Conservation (phyloP, 179 eudicot genomes). For the Beta macrorhiza region DNA sequence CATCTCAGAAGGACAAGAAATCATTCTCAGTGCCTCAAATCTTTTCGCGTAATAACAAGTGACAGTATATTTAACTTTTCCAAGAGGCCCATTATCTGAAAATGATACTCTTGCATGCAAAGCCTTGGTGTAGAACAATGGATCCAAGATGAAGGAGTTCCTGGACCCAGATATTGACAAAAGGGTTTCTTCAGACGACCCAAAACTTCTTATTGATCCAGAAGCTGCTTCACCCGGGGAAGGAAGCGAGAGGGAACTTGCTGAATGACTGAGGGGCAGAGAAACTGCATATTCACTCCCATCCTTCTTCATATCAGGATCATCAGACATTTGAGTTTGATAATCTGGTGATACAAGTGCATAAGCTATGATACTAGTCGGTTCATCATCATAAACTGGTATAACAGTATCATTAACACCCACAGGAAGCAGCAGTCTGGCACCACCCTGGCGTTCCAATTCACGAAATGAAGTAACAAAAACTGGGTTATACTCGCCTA, state of each 20-base stretch:
- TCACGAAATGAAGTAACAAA: slow-evolving; percentile 63
- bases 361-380: slow-evolving; percentile 78
- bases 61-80: slow-evolving; percentile 71
- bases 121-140: slow-evolving; percentile 50
- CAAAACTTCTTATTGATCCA: slow-evolving; percentile 47
- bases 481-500: slow-evolving; percentile 66
- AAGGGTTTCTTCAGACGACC: slow-evolving; percentile 58
- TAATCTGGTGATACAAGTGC: slow-evolving; percentile 73
- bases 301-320: slow-evolving; percentile 43
- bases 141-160: slow-evolving; percentile 51
- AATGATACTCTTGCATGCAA: slow-evolving; percentile 67
- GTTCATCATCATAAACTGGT: slow-evolving; percentile 80
- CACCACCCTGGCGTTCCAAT: slow-evolving; percentile 56
- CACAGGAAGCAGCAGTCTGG: slow-evolving; percentile 61
- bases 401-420: slow-evolving; percentile 56
- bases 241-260: slow-evolving; percentile 38
- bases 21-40: slow-evolving; percentile 79
- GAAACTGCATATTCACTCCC: slow-evolving; percentile 46
- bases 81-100: slow-evolving; percentile 70
- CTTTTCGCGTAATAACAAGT: slow-evolving; percentile 80
- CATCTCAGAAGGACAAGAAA: slow-evolving; percentile 66
- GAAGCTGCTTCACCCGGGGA: slow-evolving; percentile 45
- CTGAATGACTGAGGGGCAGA: slow-evolving; percentile 39
- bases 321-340: slow-evolving; percentile 54
- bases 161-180: slow-evolving; percentile 54